These are phyloP conservation scores for Beta vulgaris DNA, from an alignment of 148 eudicot species.

Conservation along the genomic window DNA sequence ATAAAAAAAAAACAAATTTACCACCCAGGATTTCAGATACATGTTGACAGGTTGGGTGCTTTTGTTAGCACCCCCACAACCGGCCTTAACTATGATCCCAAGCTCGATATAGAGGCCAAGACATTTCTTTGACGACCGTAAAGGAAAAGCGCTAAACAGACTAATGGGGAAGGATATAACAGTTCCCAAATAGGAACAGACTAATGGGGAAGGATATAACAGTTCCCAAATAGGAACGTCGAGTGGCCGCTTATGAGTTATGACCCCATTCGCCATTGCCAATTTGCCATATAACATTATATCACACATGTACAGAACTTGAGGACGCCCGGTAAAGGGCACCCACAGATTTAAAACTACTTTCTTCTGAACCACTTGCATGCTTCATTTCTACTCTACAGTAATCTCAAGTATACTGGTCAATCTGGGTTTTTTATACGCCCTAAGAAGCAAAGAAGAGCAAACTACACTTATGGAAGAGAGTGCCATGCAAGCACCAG, in stretches of 20 bases:
- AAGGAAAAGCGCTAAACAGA: neutral
- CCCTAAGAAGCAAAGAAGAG: slow-evolving; percentile 86
- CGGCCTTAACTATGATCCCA: no score
- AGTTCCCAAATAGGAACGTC: neutral
- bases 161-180: neutral
- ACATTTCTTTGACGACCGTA: neutral
- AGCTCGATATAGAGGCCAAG: neutral
- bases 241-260: neutral
- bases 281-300: neutral
- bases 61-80: no score
- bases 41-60: no score
- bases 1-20: no score
- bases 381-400: slow-evolving; percentile 49
- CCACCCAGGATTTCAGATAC: no score
- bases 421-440: slow-evolving; percentile 80
- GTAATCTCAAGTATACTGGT: slow-evolving; percentile 86
- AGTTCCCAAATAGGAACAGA: neutral
- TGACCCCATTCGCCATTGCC: no score
- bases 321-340: neutral
- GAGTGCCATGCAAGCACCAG: slow-evolving; percentile 97
- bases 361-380: slow-evolving; percentile 1
- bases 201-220: neutral
- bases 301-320: slow-evolving; percentile 25
- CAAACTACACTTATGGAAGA: slow-evolving; percentile 96
- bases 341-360: neutral